phyloP scores from a whole-genome alignment of 2,329 filamentous ascomycete genomes.

The Clarireedia paspali region DNA sequence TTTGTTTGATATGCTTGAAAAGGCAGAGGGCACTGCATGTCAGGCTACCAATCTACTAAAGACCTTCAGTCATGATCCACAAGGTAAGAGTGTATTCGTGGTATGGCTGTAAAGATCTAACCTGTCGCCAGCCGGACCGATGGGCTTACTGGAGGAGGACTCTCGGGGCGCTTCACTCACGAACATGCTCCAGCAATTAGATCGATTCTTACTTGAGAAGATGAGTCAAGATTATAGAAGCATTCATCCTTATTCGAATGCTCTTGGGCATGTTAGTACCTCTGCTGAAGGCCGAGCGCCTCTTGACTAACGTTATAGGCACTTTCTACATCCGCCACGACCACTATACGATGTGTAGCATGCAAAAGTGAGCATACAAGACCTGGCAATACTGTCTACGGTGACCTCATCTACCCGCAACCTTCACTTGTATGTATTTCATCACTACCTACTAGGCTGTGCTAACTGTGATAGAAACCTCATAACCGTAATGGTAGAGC shows the following conservation, averaged over 20 bases:
- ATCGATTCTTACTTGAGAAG: constrained; percentile 76
- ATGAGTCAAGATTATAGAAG: constrained; percentile 70
- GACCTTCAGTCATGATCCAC: constrained; percentile 75
- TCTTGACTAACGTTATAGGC: constrained; percentile 34
- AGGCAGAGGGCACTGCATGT: constrained; percentile 87
- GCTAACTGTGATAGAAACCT: constrained; percentile 35
- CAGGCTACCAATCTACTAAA: constrained; percentile 94
- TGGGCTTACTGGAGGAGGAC: constrained; percentile 82
- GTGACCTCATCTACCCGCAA: constrained; percentile 75
- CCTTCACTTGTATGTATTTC: constrained; percentile 17
- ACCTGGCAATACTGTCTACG: constrained; percentile 71
- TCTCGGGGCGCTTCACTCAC: constrained; percentile 65
- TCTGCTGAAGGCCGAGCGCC: neutral
- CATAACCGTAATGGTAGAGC: constrained; percentile 41
- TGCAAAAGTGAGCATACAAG: constrained; percentile 82
- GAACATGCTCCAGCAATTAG: constrained; percentile 77
- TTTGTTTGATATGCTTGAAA: constrained; percentile 95
- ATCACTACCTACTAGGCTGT: neutral
- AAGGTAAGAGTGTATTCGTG: constrained; percentile 41
- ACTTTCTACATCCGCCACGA: constrained; percentile 63
- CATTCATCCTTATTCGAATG: constrained; percentile 51
- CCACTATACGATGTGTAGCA: constrained; percentile 73
- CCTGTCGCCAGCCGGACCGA: constrained; percentile 49
- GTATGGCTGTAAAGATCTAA: constrained; percentile 14
- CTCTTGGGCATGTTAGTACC: constrained; percentile 58